Conservation (phyloP, 768 basidiomycete genomes). For the Lactarius tabidus region DNA sequence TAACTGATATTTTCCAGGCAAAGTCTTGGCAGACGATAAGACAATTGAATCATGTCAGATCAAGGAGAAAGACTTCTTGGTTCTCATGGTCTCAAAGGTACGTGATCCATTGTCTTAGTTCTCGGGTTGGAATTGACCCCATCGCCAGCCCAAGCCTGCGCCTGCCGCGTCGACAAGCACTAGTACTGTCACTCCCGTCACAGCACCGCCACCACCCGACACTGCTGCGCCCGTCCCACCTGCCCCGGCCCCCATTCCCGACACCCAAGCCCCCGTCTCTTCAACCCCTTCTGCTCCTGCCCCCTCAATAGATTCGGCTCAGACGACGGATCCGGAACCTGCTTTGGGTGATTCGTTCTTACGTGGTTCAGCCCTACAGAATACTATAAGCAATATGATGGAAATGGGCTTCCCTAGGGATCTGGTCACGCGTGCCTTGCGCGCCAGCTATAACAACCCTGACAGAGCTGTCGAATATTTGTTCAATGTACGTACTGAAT, state of each 20-base stretch:
- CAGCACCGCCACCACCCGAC: slow-evolving; percentile 31
- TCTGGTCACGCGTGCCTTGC: slow-evolving; percentile 76
- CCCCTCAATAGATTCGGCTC: slow-evolving; percentile 31
- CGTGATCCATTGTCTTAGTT: slow-evolving; percentile 18
- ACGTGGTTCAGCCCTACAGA: slow-evolving; percentile 69
- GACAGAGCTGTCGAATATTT: slow-evolving; percentile 98
- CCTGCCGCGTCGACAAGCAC: slow-evolving; percentile 35
- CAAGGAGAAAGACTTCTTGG: slow-evolving; percentile 98
- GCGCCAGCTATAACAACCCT: slow-evolving; percentile 96
- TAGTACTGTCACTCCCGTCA: slow-evolving; percentile 31
- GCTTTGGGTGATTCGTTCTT: slow-evolving; percentile 62
- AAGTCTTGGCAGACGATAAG: slow-evolving; percentile 86
- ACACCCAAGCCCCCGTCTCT: slow-evolving; percentile 33
- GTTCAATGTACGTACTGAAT: slow-evolving; percentile 62
- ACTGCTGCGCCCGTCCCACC: slow-evolving; percentile 31
- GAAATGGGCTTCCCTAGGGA: slow-evolving; percentile 95
- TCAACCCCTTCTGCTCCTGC: slow-evolving; percentile 33
- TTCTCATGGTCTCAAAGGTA: slow-evolving; percentile 99
- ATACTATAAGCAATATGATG: slow-evolving; percentile 75
- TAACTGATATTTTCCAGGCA: slow-evolving; percentile 50
- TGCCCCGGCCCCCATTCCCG: slow-evolving; percentile 34
- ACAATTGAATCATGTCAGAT: slow-evolving; percentile 83
- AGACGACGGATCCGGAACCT: slow-evolving; percentile 26
- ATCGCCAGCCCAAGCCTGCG: slow-evolving; percentile 51
- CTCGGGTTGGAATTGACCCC: background rate